Conservation (phyloP, 2,329 filamentous ascomycete genomes). For the Fusarium sp. region DNA sequence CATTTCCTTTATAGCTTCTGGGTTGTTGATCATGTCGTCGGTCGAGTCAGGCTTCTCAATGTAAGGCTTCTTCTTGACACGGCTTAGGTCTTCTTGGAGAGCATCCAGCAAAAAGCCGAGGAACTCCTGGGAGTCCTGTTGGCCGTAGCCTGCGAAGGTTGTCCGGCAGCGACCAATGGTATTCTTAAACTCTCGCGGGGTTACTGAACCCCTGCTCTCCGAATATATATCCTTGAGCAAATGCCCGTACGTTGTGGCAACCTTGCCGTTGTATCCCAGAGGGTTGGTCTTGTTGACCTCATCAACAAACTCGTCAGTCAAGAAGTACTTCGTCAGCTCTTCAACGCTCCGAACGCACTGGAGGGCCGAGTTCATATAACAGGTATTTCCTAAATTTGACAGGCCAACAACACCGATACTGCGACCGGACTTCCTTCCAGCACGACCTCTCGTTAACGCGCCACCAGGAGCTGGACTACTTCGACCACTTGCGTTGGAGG, state of each 20-base stretch:
- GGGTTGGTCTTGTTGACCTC: slow-evolving; percentile 90
- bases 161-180: slow-evolving; percentile 84
- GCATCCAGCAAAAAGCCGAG: slow-evolving; percentile 94
- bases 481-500: slow-evolving; percentile 65
- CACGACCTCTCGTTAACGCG: slow-evolving; percentile 76
- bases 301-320: slow-evolving; percentile 76
- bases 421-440: slow-evolving; percentile 75
- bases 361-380: slow-evolving; percentile 98
- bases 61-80: slow-evolving; percentile 95
- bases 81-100: slow-evolving; percentile 93
- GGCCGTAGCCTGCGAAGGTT: slow-evolving; percentile 91
- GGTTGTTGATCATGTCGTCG: slow-evolving; percentile 91
- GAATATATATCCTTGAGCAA: slow-evolving; percentile 84
- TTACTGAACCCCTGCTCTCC: slow-evolving; percentile 74
- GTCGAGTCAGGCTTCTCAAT: slow-evolving; percentile 98
- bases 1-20: slow-evolving; percentile 82
- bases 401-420: slow-evolving; percentile 83
- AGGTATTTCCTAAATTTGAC: slow-evolving; percentile 93
- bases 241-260: slow-evolving; percentile 84
- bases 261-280: slow-evolving; percentile 84
- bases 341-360: slow-evolving; percentile 95
- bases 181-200: slow-evolving; percentile 84
- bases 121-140: slow-evolving; percentile 98
- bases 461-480: slow-evolving; percentile 73
- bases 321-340: slow-evolving; percentile 92